phyloP scores from a whole-genome alignment of 352 stramenopile genomes.

The Phytopythium delawarense region DNA sequence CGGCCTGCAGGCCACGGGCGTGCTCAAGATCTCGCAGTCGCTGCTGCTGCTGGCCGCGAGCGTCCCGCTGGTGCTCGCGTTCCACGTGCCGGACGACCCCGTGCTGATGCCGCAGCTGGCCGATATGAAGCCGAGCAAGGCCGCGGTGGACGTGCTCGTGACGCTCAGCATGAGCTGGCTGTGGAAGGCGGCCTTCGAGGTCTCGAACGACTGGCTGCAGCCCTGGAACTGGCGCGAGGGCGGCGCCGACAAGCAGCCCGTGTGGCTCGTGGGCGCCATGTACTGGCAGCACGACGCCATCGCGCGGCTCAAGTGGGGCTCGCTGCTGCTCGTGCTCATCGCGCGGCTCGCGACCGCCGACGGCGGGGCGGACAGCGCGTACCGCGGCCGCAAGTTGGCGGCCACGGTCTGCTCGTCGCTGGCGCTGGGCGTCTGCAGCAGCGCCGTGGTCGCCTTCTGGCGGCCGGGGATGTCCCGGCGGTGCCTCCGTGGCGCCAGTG shows the following conservation, averaged over 20 bases:
- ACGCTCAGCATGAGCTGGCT: conserved; percentile 52
- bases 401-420: conserved; percentile 14
- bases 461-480: neutral
- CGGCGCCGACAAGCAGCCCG: conserved; percentile 8
- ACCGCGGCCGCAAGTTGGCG: conserved; percentile 14
- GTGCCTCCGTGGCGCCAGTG: conserved; percentile 6
- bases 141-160: conserved; percentile 26
- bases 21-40: conserved; percentile 38
- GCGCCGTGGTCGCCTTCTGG: conserved; percentile 5
- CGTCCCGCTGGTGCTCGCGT: conserved; percentile 23
- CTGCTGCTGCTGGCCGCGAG: conserved; percentile 30
- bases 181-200: conserved; percentile 39
- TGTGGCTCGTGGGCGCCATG: conserved; percentile 18
- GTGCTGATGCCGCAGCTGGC: conserved; percentile 22
- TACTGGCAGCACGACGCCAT: conserved; percentile 10
- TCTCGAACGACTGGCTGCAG: conserved; percentile 30
- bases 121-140: conserved; percentile 13
- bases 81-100: conserved; percentile 27
- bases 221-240: conserved; percentile 6
- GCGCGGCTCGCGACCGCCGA: conserved; percentile 1
- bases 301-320: conserved; percentile 6
- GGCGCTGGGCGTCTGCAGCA: conserved; percentile 18
- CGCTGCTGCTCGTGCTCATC: conserved; percentile 3
- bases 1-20: conserved; percentile 36
- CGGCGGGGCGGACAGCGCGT: conserved; percentile 5